Conservation (phyloP, 2,329 filamentous ascomycete species). For the Chaetomiaceae sp. region DNA sequence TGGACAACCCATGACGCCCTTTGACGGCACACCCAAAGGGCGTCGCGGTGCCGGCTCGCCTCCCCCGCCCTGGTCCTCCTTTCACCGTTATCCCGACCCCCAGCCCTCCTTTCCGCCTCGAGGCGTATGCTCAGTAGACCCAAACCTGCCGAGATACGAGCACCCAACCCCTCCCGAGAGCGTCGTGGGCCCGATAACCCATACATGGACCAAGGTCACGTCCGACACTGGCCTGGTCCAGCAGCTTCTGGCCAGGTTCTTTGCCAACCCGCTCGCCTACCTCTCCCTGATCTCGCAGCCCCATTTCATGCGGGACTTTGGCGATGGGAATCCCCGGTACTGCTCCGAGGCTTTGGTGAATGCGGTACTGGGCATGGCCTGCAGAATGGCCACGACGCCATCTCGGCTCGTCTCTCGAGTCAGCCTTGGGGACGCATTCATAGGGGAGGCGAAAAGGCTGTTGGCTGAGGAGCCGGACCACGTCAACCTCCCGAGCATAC, state of each 20-base stretch:
- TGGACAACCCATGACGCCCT: background rate
- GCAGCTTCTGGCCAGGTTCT: slow-evolving; percentile 20
- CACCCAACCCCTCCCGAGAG: background rate
- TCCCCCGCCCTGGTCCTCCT: background rate
- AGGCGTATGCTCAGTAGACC: background rate
- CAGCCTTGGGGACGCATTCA: slow-evolving; percentile 23
- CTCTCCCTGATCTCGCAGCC: slow-evolving; percentile 19
- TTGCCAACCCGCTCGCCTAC: slow-evolving; percentile 16
- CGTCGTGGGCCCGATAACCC: slow-evolving; percentile 6
- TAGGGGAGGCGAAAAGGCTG: slow-evolving; percentile 23
- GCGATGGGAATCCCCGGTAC: slow-evolving; percentile 18
- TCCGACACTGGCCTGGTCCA: slow-evolving; percentile 20
- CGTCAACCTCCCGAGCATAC: slow-evolving; percentile 21
- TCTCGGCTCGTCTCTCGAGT: slow-evolving; percentile 16
- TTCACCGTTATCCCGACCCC: background rate
- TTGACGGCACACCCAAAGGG: too few relatives aligned
- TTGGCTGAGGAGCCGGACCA: slow-evolving; percentile 13
- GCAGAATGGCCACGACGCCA: slow-evolving; percentile 12
- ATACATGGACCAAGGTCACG: slow-evolving; percentile 24
- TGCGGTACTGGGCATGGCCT: slow-evolving; percentile 24
- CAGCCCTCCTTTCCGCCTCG: too few relatives aligned
- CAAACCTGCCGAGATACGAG: background rate
- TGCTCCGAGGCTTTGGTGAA: slow-evolving; percentile 26
- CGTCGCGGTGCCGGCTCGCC: background rate
- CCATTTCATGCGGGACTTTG: slow-evolving; percentile 23